Evolutionary conservation across 1,284 basidiomycete genomes (phyloP).

Genomic region (Cryptococcus depauperatus): DNA sequence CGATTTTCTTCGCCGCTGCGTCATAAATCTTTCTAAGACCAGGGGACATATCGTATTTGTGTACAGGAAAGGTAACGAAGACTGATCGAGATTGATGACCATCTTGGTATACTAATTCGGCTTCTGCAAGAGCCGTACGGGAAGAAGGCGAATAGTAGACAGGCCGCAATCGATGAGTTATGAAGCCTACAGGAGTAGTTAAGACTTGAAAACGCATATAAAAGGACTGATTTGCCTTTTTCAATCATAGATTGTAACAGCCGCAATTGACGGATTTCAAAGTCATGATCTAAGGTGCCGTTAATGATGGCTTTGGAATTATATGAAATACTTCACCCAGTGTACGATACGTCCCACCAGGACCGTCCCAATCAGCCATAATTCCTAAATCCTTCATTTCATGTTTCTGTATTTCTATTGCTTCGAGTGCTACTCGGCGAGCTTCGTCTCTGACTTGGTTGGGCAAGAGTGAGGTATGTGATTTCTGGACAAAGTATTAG

Average conservation of each 20-base stretch:
- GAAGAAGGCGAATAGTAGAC: conserved; percentile 96
- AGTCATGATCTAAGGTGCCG: conserved; percentile 58
- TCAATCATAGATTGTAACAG: conserved; percentile 85
- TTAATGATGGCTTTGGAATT: neutral
- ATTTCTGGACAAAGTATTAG: conserved; percentile 20
- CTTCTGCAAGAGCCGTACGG: conserved; percentile 87
- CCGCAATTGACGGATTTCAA: conserved; percentile 79
- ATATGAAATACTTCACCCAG: conserved; percentile 53
- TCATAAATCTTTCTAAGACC: conserved; percentile 22
- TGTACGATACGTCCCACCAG: conserved; percentile 73
- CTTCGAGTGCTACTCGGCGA: conserved; percentile 61
- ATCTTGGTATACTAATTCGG: conserved; percentile 85
- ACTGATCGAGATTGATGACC: conserved; percentile 80
- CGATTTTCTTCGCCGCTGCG: neutral
- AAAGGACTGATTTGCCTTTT: conserved; percentile 51
- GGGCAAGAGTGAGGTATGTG: conserved; percentile 52
- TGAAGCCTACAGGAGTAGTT: conserved; percentile 39
- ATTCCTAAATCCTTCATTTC: conserved; percentile 80
- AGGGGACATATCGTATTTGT: conserved; percentile 28
- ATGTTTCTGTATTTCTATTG: conserved; percentile 66
- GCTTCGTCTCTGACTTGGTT: conserved; percentile 65
- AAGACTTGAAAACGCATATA: neutral
- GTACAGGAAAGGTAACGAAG: conserved; percentile 69
- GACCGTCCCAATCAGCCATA: conserved; percentile 80
- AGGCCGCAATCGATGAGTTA: conserved; percentile 79